Base-by-base conservation (phyloP, 2,329 filamentous ascomycete species). In the Didymella sp. region DNA sequence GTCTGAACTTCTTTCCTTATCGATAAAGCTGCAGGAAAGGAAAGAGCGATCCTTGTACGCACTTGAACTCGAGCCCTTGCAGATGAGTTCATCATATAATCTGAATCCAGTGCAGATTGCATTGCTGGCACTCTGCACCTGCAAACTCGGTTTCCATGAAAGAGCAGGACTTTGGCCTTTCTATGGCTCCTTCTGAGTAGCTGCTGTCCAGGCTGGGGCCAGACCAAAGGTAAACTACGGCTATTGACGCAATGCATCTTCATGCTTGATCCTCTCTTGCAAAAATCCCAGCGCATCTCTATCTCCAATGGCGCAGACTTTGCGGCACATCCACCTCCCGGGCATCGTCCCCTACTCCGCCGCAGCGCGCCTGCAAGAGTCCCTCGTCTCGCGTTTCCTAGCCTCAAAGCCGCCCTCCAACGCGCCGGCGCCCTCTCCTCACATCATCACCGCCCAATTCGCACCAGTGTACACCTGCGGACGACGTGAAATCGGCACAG, bases 401-500 rank as follows among this genome's bases (percentile, higher is more conserved):
- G 76, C 83, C 25, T 80, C 86, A 74, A 91, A 90, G 74, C 80
- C 80, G 43, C 72, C 78, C 17, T 68, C 75, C 48, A 66, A 69
- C 43, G 63, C 74, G 1, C 62, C 78, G 4, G 76, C 83, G 11
- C 89, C 89, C 1, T 75, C 83, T 8, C 89, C 89, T 1, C 79
- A 81, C 28, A 82, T 98, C 62, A 82, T 98, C 61, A 92, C 91
- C 62, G 95, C 96, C 76, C 88, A 91, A 51, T 90, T 92, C 44
- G 79, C 83, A 30, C 92, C 93, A 1, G 91, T 92, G 43, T 97
- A 95, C 78, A 97, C 94, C 13, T 89, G 93, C 63, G 95, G 95
- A 51, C 89, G 94, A 6, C 89, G 95, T 28, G 92, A 97, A 70
- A 68, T 80, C 73, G 67, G 76, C 62, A 74, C 78, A 2, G 76